Conservation (phyloP, 176 grass and related monocot species). For the Juncus effusus region DNA sequence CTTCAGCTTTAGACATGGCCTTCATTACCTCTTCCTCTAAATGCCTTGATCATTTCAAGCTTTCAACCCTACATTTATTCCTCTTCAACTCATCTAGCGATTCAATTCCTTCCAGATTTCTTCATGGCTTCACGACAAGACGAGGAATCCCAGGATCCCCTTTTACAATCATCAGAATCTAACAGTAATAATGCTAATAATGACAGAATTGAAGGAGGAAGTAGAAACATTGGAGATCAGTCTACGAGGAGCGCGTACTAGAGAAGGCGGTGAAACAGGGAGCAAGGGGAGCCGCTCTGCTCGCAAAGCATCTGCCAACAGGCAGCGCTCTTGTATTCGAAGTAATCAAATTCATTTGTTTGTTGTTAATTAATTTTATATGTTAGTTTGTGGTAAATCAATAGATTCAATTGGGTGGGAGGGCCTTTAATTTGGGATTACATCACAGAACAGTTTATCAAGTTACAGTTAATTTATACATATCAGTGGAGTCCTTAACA, state of each 20-base stretch:
- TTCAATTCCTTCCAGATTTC: neutral
- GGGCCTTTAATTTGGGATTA: too few relatives aligned
- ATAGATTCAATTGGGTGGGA: too few relatives aligned
- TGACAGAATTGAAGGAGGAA: neutral
- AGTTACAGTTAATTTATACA: too few relatives aligned
- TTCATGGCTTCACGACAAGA: slow-evolving; percentile 13
- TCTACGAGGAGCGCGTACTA: neutral
- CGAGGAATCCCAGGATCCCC: neutral
- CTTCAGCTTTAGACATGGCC: too few relatives aligned
- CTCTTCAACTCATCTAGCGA: neutral
- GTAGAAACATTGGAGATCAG: neutral
- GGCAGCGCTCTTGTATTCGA: slow-evolving; percentile 11
- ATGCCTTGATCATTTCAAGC: too few relatives aligned
- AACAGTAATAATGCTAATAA: too few relatives aligned
- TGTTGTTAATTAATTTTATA: neutral
- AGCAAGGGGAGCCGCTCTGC: slow-evolving; percentile 6
- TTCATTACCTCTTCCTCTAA: too few relatives aligned
- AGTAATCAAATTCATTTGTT: neutral
- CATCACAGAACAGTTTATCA: too few relatives aligned
- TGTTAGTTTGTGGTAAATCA: neutral
- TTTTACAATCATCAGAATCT: neutral
- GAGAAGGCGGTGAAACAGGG: slow-evolving; percentile 10
- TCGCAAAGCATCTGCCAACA: slow-evolving; percentile 26
- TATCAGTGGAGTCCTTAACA: too few relatives aligned
- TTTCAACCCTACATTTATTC: neutral